Base-by-base conservation (phyloP, 2,329 filamentous ascomycete species). In the Monosporascus sp. region DNA sequence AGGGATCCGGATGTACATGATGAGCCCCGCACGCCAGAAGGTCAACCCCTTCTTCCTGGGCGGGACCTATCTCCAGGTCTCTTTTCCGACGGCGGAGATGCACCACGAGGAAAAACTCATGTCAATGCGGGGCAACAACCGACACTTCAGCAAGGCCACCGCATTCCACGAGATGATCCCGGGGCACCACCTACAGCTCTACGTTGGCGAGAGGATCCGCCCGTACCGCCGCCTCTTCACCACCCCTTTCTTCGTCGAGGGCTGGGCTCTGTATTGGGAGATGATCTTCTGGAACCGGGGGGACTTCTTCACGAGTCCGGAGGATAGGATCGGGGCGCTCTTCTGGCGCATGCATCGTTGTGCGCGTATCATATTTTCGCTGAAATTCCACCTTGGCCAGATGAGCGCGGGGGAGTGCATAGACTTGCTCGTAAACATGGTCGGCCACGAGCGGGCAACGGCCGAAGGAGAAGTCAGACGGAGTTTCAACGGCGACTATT, bases 281-380 rank as follows among this genome's bases (percentile, higher is more conserved):
- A 70, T 83, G 59, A 62, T 82, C 18, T 70, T 85, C 17, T 85
- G 80, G 79, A 66, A 78, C 43, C 72, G 77, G 27, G 72, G 72
- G 31, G 73, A 76, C 57, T 84, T 82, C 59, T 74, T 77, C 52
- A 67, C 69, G 4, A 71, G 72, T 0, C 71, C 80, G 0, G 75
- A 80, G 54, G 77, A 83, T 56, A 72, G 73, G 39, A 73, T 85
- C 22, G 81, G 81, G 0, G 79, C 82, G 57, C 66, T 85, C 7
- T 85, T 83, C 63, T 85, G 81, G 81, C 74, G 80, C 15, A 82
- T 85, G 76, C 81, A 85, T 62, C 77, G 82, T 27, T 83, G 81
- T 58, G 77, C 77, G 6, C 76, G 82, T 38, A 83, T 83, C 58
- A 67, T 80, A 14, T 84, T 85, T 65, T 81, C 78, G 0, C 63